A percentile compares a stretch with the other conserved stretches of the same genome.
These are phyloP conservation scores for Boletellus ananas DNA, from an alignment of 768 basidiomycete genomes.

Conservation along the genomic window DNA sequence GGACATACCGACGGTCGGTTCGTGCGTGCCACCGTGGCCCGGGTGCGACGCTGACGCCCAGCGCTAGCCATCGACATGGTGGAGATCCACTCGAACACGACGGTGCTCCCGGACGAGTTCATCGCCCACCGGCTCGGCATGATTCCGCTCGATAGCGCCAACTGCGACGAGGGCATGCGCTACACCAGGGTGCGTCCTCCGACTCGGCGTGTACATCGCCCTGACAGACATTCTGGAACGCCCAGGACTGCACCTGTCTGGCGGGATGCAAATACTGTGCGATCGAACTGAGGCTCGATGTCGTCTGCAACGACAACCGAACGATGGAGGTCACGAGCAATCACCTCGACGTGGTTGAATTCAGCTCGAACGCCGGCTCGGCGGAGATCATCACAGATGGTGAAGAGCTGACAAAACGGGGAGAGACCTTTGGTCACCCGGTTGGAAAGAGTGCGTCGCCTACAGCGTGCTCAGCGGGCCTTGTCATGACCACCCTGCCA, in stretches of 20 bases:
- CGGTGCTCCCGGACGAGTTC: slow-evolving; percentile 95
- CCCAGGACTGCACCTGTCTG: slow-evolving; percentile 88
- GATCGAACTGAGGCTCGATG: slow-evolving; percentile 74
- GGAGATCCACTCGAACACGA: slow-evolving; percentile 85
- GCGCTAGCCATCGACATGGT: slow-evolving; percentile 91
- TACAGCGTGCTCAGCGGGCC: neutral
- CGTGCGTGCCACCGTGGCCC: slow-evolving; percentile 28
- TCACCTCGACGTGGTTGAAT: slow-evolving; percentile 64
- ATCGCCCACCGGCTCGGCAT: slow-evolving; percentile 94
- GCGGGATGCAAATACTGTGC: slow-evolving; percentile 84
- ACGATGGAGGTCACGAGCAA: slow-evolving; percentile 87
- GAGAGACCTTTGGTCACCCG: slow-evolving; percentile 72
- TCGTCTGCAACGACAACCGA: slow-evolving; percentile 64
- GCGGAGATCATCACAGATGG: slow-evolving; percentile 37
- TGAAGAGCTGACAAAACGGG: slow-evolving; percentile 73
- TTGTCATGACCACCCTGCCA: slow-evolving; percentile 25
- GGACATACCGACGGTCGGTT: slow-evolving; percentile 93
- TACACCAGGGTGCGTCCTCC: slow-evolving; percentile 60
- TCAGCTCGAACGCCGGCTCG: slow-evolving; percentile 38
- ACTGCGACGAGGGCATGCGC: slow-evolving; percentile 85
- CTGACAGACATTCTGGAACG: slow-evolving; percentile 2
- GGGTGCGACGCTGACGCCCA: slow-evolving; percentile 1
- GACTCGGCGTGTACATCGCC: neutral
- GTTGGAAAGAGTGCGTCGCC: slow-evolving; percentile 70
- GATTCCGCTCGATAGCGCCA: slow-evolving; percentile 83